phyloP scores from a whole-genome alignment of 805 yeast genomes.

The Henningerozyma blattae region DNA sequence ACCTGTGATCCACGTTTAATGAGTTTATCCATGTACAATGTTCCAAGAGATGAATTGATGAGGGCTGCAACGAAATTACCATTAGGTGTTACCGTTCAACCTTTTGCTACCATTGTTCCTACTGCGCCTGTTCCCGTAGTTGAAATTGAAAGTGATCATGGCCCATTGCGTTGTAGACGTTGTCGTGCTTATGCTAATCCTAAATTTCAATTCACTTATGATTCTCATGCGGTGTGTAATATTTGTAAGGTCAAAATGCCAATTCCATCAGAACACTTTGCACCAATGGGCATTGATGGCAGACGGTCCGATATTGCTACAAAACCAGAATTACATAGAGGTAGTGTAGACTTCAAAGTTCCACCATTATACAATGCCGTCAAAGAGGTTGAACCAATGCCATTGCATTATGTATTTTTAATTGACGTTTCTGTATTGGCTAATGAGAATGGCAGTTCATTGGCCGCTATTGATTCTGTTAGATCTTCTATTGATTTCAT shows the following conservation, averaged over 20 bases:
- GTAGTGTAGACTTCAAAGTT: slow-evolving; percentile 77
- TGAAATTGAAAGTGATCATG: slow-evolving; percentile 18
- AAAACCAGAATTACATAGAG: slow-evolving; percentile 51
- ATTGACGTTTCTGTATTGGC: slow-evolving; percentile 58
- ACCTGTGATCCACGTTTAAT: slow-evolving; percentile 70
- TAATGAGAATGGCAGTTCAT: slow-evolving; percentile 41
- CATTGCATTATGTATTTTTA: slow-evolving; percentile 59
- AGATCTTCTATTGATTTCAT: slow-evolving; percentile 36
- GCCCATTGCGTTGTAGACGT: slow-evolving; percentile 75
- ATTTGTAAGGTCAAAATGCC: slow-evolving; percentile 69
- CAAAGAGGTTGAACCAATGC: slow-evolving; percentile 28
- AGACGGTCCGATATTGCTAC: slow-evolving; percentile 44
- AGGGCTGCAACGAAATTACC: slow-evolving; percentile 67
- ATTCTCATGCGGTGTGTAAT: slow-evolving; percentile 65
- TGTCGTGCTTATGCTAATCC: slow-evolving; percentile 90
- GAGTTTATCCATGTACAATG: slow-evolving; percentile 67
- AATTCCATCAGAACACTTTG: slow-evolving; percentile 54
- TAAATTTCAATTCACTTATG: slow-evolving; percentile 50
- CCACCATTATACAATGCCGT: slow-evolving; percentile 58
- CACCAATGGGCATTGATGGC: slow-evolving; percentile 50
- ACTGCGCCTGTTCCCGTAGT: slow-evolving; percentile 48
- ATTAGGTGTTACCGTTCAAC: slow-evolving; percentile 67
- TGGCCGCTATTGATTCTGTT: slow-evolving; percentile 57
- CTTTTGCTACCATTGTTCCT: slow-evolving; percentile 56
- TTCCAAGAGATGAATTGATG: slow-evolving; percentile 64